Evolutionary conservation across 805 yeast species (phyloP).

Genomic region (Kuraishia ogatae): DNA sequence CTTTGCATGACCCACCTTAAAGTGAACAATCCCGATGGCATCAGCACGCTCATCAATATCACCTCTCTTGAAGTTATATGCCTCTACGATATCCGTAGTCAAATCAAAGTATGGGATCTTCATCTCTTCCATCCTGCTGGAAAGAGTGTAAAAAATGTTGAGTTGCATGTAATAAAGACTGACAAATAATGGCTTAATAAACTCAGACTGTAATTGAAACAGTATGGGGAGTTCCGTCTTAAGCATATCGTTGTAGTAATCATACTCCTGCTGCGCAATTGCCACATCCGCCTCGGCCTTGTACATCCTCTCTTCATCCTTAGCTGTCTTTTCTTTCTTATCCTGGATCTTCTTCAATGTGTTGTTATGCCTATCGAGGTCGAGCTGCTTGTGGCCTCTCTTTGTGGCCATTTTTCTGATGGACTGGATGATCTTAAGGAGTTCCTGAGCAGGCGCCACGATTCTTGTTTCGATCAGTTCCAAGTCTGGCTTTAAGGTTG

Average conservation of each 20-base stretch:
- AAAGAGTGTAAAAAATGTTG: conserved; percentile 90
- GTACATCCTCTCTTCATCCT: conserved; percentile 88
- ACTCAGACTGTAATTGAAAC: conserved; percentile 83
- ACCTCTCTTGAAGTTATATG: conserved; percentile 77
- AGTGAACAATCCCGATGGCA: conserved; percentile 82
- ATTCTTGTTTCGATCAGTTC: conserved; percentile 86
- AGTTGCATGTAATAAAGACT: conserved; percentile 96
- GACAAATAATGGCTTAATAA: conserved; percentile 89
- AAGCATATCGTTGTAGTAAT: conserved; percentile 91
- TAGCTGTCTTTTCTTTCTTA: conserved; percentile 75
- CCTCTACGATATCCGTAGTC: conserved; percentile 72
- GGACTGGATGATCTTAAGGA: conserved; percentile 69
- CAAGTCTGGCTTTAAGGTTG: conserved; percentile 82
- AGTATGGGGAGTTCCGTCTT: conserved; percentile 83
- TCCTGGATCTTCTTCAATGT: conserved; percentile 63
- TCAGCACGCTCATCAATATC: conserved; percentile 86
- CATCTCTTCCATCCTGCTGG: conserved; percentile 88
- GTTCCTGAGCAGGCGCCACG: conserved; percentile 85
- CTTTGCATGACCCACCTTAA: conserved; percentile 84
- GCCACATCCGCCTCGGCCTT: conserved; percentile 83
- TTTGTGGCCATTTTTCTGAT: conserved; percentile 92
- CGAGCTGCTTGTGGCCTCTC: conserved; percentile 92
- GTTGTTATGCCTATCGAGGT: conserved; percentile 78
- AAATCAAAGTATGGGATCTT: conserved; percentile 94
- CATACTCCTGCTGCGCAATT: conserved; percentile 91